Evolutionary conservation across 768 basidiomycete genomes (phyloP).

Genomic region (Tylopilus sp.): DNA sequence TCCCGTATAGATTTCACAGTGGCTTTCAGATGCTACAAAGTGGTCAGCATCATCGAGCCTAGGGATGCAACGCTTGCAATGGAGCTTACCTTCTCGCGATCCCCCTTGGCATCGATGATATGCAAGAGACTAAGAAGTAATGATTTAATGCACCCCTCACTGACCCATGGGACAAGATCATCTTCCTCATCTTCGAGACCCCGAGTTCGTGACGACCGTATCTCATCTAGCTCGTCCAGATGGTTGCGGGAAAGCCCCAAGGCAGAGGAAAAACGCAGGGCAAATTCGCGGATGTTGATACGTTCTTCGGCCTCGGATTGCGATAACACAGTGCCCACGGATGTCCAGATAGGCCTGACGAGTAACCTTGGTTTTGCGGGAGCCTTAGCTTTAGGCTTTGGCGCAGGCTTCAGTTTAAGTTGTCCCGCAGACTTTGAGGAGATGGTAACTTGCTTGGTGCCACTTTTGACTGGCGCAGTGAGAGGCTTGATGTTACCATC

Average conservation of each 20-base stretch:
- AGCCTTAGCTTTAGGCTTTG: slow-evolving; percentile 26
- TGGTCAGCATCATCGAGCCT: not conserved
- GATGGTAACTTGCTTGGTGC: slow-evolving; percentile 3
- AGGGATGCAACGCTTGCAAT: not conserved
- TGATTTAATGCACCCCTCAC: slow-evolving; percentile 60
- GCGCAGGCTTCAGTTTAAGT: slow-evolving; percentile 16
- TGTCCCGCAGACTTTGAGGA: slow-evolving; percentile 9
- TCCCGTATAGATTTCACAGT: slow-evolving; percentile 52
- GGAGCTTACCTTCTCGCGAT: slow-evolving; percentile 31
- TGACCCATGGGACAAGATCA: slow-evolving; percentile 51
- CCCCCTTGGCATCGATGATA: slow-evolving; percentile 44
- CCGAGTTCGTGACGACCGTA: slow-evolving; percentile 35
- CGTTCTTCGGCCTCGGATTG: slow-evolving; percentile 53
- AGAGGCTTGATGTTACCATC: slow-evolving; percentile 4
- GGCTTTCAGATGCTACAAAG: slow-evolving; percentile 21
- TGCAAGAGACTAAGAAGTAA: slow-evolving; percentile 61
- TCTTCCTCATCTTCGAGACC: slow-evolving; percentile 38
- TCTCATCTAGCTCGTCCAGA: slow-evolving; percentile 62
- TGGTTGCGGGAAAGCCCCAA: slow-evolving; percentile 50
- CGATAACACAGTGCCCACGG: slow-evolving; percentile 41
- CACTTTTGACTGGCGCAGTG: slow-evolving; percentile 11
- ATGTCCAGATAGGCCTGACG: slow-evolving; percentile 53
- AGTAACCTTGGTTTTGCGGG: slow-evolving; percentile 34
- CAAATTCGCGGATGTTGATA: slow-evolving; percentile 72
- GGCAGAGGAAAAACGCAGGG: slow-evolving; percentile 55